These are phyloP conservation scores for Kodamaea leandrae DNA, from an alignment of 805 yeast species.

Conservation along the genomic window DNA sequence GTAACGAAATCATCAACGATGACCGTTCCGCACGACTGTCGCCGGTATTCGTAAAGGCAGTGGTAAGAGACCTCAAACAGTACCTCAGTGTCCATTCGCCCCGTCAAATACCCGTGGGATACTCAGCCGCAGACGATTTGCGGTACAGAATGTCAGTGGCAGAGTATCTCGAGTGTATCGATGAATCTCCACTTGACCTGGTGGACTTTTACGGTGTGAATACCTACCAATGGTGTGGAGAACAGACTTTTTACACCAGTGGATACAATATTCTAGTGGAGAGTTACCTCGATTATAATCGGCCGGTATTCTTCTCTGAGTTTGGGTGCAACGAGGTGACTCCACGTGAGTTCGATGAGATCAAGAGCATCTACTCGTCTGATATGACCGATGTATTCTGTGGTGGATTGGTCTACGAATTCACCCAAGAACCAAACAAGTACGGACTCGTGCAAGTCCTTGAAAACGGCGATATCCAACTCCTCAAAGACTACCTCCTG, in stretches of 20 bases:
- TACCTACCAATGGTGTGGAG: constrained; percentile 85
- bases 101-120: constrained; percentile 83
- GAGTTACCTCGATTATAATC: constrained; percentile 64
- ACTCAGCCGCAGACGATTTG: constrained; percentile 94
- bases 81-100: constrained; percentile 59
- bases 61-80: constrained; percentile 75
- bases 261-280: constrained; percentile 64
- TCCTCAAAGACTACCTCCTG: constrained; percentile 43
- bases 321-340: constrained; percentile 81
- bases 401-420: constrained; percentile 86
- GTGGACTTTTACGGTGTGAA: constrained; percentile 83
- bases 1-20: constrained; percentile 88
- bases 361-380: constrained; percentile 61
- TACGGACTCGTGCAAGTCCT: constrained; percentile 67
- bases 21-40: constrained; percentile 63
- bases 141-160: constrained; percentile 73
- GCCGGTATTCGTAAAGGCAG: constrained; percentile 74
- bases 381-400: constrained; percentile 75
- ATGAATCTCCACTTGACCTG: constrained; percentile 46
- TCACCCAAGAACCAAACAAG: constrained; percentile 72
- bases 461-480: constrained; percentile 39
- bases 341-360: constrained; percentile 80
- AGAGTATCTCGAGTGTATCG: constrained; percentile 74
- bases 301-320: constrained; percentile 87
- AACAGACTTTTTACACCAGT: constrained; percentile 75